Evolutionary conservation across 306 rosid genomes (phyloP), one percentile per base, ranked within the genome.

Genomic region (Hylodesmum podocarpum): DNA sequence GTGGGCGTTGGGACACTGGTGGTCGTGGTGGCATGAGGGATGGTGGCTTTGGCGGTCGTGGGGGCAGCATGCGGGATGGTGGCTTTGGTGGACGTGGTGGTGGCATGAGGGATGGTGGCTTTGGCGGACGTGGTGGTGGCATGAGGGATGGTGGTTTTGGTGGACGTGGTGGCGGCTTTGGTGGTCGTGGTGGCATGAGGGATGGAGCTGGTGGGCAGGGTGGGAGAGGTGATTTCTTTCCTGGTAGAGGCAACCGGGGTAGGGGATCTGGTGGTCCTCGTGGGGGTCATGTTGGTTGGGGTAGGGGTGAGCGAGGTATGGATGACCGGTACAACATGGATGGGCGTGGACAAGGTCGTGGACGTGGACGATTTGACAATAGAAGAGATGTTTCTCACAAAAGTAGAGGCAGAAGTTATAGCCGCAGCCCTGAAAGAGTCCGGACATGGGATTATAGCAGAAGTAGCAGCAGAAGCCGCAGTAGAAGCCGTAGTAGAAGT

Each of bases 351-450:
- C 88, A 82, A 14, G 97, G 98, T 9, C 89, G 94, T 14, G 98
- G 97, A 4, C 91, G 90, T 21, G 97, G 99, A 28, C 80, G 99
- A 61, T 96, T 91, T 50, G 97, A 95, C 70, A 87, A 82, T 63
- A 88, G 98, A 91, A 82, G 96, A 66, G 96, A 88, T 58, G 29
- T 79, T 50, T 43, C 62, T 46, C 72, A 78, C 55, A 88, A 95
- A 84, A 87, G 70, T 70, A 86, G 96, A 84, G 98, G 84, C 58
- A 86, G 97, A 84, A 92, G 93, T 84, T 65, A 83, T 44, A 94
- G 98, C 44, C 90, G 96, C 6, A 95, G 99, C 78, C 94, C 98
- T 18, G 98, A 93, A 65, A 93, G 88, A 81, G 98, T 93, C 62
- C 81, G 98, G 49, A 93, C 98, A 29, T 91, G 98, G 98, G 97